Base-by-base conservation (phyloP, 1,139 yeast species). In the Nakaseomyces glabratus region DNA sequence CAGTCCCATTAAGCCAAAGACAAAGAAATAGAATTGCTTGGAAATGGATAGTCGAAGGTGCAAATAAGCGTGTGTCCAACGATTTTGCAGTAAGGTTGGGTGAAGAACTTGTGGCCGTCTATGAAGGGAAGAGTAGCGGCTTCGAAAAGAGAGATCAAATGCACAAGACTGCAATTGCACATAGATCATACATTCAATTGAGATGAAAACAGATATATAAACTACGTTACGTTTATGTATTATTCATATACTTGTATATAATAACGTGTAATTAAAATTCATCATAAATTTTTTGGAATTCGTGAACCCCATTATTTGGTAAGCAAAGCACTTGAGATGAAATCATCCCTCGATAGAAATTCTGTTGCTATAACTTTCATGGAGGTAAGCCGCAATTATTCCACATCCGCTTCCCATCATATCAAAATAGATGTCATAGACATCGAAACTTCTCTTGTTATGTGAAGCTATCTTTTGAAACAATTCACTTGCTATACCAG, bases 1-100 rank as follows among this genome's bases (percentile, higher is more conserved):
- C 98, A 3, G 76, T 73, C 31, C 95, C 97, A 9, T 66, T 88
- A 53, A 76, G 73, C 35, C 75, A 75, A 54, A 78, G 85, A 60
- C 95, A 86, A 61, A 73, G 97, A 59, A 66, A 76, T 48, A 74
- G 95, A 60, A 75, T 72, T 52, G 95, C 97, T 2, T 82, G 93
- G 67, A 62, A 67, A 43, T 90, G 97, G 97, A 80, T 90, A 34
- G 62, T 86, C 39, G 95, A 85, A 40, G 86, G 93, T 14, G 74
- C 93, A 19, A 69, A 74, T 38, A 79, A 79, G 56, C 78, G 93
- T 58, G 79, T 76, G 36, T 76, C 90, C 14, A 73, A 76, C 41
- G 93, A 82, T 51, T 81, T 81, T 51, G 68, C 93, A 1, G 96
- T 90, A 20, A 73, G 97, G 53, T 68, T 90, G 40, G 90, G 90